These are phyloP conservation scores for Stenocarpella maydis DNA, from an alignment of 2,329 filamentous ascomycete genomes.

Conservation along the genomic window DNA sequence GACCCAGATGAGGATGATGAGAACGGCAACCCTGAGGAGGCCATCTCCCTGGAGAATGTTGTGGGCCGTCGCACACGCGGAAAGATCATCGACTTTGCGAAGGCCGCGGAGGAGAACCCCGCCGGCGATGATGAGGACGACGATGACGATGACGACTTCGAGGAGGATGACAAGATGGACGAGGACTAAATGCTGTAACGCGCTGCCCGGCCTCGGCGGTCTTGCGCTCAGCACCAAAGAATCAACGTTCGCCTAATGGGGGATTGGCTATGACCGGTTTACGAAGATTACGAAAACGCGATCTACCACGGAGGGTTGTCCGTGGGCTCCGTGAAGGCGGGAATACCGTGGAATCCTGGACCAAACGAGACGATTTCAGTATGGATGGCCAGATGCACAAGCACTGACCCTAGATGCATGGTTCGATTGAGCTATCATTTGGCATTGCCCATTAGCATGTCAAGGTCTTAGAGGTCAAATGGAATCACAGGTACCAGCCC, in stretches of 20 bases:
- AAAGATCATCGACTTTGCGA: slow-evolving; percentile 90
- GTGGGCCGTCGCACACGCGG: slow-evolving; percentile 90
- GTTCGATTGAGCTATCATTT: slow-evolving; percentile 12
- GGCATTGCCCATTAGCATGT: not conserved
- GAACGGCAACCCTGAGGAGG: slow-evolving; percentile 84
- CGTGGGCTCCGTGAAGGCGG: slow-evolving; percentile 11
- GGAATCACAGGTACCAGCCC: slow-evolving; percentile 22
- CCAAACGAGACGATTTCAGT: slow-evolving; percentile 1
- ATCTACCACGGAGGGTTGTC: slow-evolving; percentile 7
- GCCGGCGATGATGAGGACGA: slow-evolving; percentile 83
- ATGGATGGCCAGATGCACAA: slow-evolving; percentile 26
- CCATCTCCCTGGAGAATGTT: slow-evolving; percentile 92
- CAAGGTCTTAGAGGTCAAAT: slow-evolving; percentile 12
- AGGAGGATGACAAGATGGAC: slow-evolving; percentile 76
- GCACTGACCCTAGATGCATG: slow-evolving; percentile 15
- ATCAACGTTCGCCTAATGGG: slow-evolving; percentile 1
- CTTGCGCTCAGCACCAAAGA: not conserved
- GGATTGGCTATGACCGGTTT: slow-evolving; percentile 23
- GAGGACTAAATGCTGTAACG: slow-evolving; percentile 51
- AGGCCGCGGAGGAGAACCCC: slow-evolving; percentile 82
- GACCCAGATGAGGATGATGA: slow-evolving; percentile 58
- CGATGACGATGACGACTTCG: slow-evolving; percentile 71
- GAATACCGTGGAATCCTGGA: slow-evolving; percentile 1
- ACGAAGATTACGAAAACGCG: slow-evolving; percentile 30
- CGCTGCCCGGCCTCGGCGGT: slow-evolving; percentile 5